Evolutionary conservation across 768 basidiomycete species (phyloP).

Genomic region (Suillus decipiens): DNA sequence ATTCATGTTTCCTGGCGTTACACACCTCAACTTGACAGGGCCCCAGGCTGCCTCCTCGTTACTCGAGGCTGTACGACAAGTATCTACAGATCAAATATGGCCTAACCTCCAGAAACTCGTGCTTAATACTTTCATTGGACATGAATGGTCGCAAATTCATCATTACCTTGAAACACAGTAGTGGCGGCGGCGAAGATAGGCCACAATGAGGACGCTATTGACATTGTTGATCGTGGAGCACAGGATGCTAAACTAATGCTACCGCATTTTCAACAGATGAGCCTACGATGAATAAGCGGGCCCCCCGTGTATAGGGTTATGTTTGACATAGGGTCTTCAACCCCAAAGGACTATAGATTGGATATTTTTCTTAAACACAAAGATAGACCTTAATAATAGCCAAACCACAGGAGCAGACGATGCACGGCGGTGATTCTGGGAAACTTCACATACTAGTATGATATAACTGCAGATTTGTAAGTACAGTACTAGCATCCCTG

Average conservation of each 20-base stretch:
- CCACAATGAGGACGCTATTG: background rate
- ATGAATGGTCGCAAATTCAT: background rate
- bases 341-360: too few species aligned
- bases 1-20: background rate
- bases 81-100: background rate
- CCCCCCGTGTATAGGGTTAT: too few species aligned
- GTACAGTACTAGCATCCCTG: background rate
- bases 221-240: background rate
- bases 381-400: background rate
- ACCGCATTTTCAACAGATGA: background rate
- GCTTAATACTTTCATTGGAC: background rate
- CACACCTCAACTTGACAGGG: conserved; percentile 1
- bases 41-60: background rate
- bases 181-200: background rate
- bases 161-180: background rate
- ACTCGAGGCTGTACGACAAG: background rate
- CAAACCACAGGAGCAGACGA: background rate
- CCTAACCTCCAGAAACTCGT: background rate
- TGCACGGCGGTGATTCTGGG: background rate
- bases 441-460: background rate
- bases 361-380: too few species aligned
- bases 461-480: background rate
- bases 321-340: too few species aligned
- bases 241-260: background rate
- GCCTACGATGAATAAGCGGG: too few species aligned